Conservation (phyloP, 2,329 filamentous ascomycete genomes). For the Paraconiothyrium sp. region DNA sequence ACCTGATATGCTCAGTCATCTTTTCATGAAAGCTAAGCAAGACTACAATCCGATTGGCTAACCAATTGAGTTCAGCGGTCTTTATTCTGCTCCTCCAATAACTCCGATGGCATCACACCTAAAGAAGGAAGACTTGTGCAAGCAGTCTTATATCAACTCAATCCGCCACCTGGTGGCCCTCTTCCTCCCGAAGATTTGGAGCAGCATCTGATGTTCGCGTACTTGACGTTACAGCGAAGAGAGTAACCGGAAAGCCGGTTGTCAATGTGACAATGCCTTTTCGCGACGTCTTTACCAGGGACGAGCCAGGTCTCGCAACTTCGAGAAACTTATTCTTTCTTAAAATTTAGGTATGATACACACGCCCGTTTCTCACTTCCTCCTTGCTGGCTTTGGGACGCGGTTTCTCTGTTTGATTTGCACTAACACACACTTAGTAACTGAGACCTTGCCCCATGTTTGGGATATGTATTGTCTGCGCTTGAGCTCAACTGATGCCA, state of each 20-base stretch:
- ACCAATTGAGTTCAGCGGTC: slow-evolving; percentile 14
- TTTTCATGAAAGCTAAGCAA: slow-evolving; percentile 49
- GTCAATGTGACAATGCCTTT: background rate
- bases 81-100: background rate
- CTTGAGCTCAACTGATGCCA: background rate
- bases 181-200: background rate
- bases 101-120: background rate
- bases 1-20: slow-evolving; percentile 43
- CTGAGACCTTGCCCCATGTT: background rate
- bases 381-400: background rate
- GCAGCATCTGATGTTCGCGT: background rate
- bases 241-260: background rate
- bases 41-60: slow-evolving; percentile 45
- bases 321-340: background rate
- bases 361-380: too few species aligned
- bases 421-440: background rate
- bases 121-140: background rate
- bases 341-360: background rate
- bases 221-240: background rate
- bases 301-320: background rate
- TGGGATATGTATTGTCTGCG: background rate
- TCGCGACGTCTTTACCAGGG: background rate
- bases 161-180: background rate
- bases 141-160: background rate
- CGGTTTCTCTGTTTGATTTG: background rate